phyloP scores from a whole-genome alignment of 2,329 filamentous ascomycete species.

The Fusarium euwallaceae region DNA sequence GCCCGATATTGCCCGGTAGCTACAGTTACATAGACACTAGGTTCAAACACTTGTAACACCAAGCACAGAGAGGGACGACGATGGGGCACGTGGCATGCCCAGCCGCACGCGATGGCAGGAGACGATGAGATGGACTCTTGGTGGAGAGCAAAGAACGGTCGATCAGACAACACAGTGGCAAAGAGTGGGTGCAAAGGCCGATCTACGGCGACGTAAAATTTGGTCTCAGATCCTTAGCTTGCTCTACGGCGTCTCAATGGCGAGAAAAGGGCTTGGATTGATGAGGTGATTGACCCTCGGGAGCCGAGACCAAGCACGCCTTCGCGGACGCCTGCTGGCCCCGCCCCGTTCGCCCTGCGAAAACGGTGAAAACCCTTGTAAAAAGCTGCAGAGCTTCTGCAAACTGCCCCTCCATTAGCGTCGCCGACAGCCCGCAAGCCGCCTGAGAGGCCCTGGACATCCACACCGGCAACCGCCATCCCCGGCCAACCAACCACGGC shows the following conservation, averaged over 20 bases:
- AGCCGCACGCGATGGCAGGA: slow-evolving; percentile 20
- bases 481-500: slow-evolving; percentile 36
- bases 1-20: slow-evolving; percentile 31
- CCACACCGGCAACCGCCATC: slow-evolving; percentile 45
- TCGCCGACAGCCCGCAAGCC: slow-evolving; percentile 46
- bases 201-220: slow-evolving; percentile 38
- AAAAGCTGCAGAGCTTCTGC: slow-evolving; percentile 34
- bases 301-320: slow-evolving; percentile 37
- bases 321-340: slow-evolving; percentile 32
- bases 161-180: slow-evolving; percentile 19
- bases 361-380: slow-evolving; percentile 37
- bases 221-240: slow-evolving; percentile 23
- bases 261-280: slow-evolving; percentile 22
- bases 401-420: slow-evolving; percentile 45
- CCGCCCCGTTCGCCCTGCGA: slow-evolving; percentile 29
- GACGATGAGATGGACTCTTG: slow-evolving; percentile 22
- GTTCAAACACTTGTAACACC: background rate
- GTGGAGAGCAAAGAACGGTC: slow-evolving; percentile 14
- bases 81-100: slow-evolving; percentile 32
- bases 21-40: background rate
- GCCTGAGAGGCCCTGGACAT: slow-evolving; percentile 32
- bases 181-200: slow-evolving; percentile 31
- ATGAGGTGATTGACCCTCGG: slow-evolving; percentile 45
- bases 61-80: background rate
- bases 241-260: slow-evolving; percentile 19